Base-by-base conservation (phyloP, 352 stramenopile genomes). In the Halophytophthora batemanensis region DNA sequence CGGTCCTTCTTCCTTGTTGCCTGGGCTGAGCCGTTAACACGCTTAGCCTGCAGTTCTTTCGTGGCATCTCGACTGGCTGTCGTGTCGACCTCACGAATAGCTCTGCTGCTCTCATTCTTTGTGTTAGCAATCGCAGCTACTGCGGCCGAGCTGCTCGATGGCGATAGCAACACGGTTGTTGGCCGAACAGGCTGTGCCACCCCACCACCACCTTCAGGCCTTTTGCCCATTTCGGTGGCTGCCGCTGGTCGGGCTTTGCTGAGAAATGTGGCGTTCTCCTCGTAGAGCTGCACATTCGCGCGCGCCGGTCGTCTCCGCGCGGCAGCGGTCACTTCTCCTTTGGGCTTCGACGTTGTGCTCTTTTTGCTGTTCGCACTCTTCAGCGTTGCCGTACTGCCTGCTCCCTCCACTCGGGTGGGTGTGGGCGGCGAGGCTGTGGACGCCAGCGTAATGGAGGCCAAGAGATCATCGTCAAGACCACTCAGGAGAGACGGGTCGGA, bases 401-500 rank as follows among this genome's bases (percentile, higher is more conserved):
- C 34, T 6, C 25, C 7, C 37, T 43, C 14, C 37, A 23, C 15
- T 13, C 6, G 15, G 15, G 5, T 23, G 37, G n/a, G 5, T 13
- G 11, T 23, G 18, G 37, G 25, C 13, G 6, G 11, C 8, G 37
- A 43, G 6, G 37, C 10, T 11, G 17, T 25, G 45, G 62, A 61
- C 21, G 54, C 28, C 28, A 74, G 39, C 22, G 64, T 74, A 51
- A 83, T 64, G 11, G 63, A 73, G 3, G 58, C 50, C 23, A 83
- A 45, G 12, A 81, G 45, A 13, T 64, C 61, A 19, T 65, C 57
- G 53, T 82, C 66, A 34, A 82, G 43, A 6, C 57, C 61, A 50
- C 47, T 60, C 34, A 79, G 41, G 34, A 82, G 52, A 41, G 64
- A 66, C 48, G 69, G 72, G 34, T 83, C 59, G 3, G 58, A 52